Conservation (phyloP, 192 early-diverging fungal species). For the Endogone sp. region DNA sequence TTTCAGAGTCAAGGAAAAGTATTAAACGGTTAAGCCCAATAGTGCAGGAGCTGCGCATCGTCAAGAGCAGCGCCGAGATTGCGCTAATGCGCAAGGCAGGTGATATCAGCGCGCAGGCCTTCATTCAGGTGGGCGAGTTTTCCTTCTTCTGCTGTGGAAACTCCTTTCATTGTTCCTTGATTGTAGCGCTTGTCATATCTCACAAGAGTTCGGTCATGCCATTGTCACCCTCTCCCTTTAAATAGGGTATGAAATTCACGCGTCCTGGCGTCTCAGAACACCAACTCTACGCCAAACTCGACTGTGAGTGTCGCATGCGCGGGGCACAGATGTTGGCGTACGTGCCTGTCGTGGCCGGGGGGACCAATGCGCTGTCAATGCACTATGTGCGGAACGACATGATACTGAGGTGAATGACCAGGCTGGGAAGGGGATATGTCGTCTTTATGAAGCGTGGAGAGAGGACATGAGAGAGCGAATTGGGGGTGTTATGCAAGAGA, state of each 20-base stretch:
- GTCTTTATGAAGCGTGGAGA: background rate
- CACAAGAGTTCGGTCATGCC: too few species aligned
- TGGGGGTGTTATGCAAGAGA: too few species aligned
- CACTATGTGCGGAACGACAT: constrained; percentile 93
- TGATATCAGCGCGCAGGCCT: constrained; percentile 73
- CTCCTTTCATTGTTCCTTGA: constrained; percentile 1
- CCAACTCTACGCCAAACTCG: constrained; percentile 72
- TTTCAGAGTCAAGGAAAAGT: constrained; percentile 8
- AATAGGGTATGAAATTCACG: constrained; percentile 68
- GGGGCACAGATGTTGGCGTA: constrained; percentile 76
- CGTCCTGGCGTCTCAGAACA: constrained; percentile 65
- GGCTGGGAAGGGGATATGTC: too few species aligned
- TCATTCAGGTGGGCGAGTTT: constrained; percentile 48
- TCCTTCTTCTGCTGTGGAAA: background rate
- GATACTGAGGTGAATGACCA: constrained; percentile 37
- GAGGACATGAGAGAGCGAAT: background rate
- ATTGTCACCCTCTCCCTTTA: too few species aligned
- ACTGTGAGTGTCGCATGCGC: constrained; percentile 60
- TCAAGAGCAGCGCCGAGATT: constrained; percentile 79
- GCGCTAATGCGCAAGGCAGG: constrained; percentile 74
- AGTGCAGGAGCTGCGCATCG: constrained; percentile 68
- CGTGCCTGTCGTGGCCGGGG: constrained; percentile 94
- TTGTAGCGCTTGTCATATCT: background rate
- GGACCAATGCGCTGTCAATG: constrained; percentile 84
- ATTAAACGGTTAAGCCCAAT: constrained; percentile 51